Evolutionary conservation across 495 filamentous ascomycete genomes (phyloP).

Genomic region (Penicillium bialowiezense): DNA sequence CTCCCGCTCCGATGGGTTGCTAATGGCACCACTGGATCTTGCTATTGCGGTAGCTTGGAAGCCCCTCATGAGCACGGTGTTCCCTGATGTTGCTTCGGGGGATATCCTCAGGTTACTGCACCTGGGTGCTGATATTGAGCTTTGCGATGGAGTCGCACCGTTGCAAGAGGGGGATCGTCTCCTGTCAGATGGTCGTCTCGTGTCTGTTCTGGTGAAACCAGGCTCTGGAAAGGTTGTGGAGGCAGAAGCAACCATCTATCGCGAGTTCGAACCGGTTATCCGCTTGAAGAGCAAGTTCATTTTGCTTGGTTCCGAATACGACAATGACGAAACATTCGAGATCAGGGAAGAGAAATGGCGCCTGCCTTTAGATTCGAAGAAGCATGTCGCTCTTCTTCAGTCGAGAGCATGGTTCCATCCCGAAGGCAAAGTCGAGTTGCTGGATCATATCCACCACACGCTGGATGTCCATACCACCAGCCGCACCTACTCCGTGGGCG

Average conservation of each 20-base stretch:
- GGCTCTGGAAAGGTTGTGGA: constrained; percentile 20
- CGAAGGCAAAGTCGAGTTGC: not conserved
- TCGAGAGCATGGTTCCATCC: not conserved
- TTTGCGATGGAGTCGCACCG: constrained; percentile 11
- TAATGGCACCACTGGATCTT: constrained; percentile 13
- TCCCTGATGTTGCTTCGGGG: constrained; percentile 17
- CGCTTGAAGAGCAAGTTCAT: constrained; percentile 28
- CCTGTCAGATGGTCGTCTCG: constrained; percentile 14
- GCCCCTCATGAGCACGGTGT: constrained; percentile 25
- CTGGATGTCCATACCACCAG: not conserved
- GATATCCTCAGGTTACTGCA: constrained; percentile 36
- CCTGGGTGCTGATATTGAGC: constrained; percentile 27
- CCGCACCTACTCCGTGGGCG: not conserved
- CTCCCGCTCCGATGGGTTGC: constrained; percentile 7
- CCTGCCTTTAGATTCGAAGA: constrained; percentile 3
- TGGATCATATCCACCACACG: not conserved
- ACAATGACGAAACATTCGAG: constrained; percentile 12
- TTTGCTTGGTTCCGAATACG: constrained; percentile 14
- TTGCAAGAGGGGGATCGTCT: constrained; percentile 28
- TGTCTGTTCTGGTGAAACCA: constrained; percentile 10
- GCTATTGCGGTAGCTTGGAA: constrained; percentile 33
- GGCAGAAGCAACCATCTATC: constrained; percentile 24
- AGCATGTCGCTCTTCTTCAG: constrained; percentile 18
- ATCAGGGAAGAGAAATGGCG: constrained; percentile 13
- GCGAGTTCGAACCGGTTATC: constrained; percentile 19